Evolutionary conservation across 148 eudicot genomes (phyloP).

Genomic region (Selenicereus undatus): DNA sequence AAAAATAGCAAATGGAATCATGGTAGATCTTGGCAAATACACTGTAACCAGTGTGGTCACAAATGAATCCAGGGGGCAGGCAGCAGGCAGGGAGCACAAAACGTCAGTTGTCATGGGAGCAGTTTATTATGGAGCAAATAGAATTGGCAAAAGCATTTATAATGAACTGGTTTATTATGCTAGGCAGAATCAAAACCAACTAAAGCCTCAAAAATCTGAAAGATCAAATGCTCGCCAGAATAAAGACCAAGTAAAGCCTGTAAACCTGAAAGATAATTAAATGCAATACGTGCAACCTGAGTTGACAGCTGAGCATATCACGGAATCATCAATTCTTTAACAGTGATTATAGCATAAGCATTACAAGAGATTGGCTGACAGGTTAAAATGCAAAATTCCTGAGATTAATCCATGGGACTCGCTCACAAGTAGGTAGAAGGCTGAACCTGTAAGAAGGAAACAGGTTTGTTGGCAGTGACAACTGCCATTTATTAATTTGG

Average conservation of each 20-base stretch:
- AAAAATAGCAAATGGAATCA: background rate
- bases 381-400: background rate
- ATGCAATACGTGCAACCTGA: background rate
- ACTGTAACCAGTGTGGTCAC: background rate
- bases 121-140: background rate
- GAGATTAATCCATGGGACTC: background rate
- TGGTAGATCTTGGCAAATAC: background rate
- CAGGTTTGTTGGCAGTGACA: background rate
- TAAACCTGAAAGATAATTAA: background rate
- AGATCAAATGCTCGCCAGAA: too few species aligned
- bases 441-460: constrained; percentile 1
- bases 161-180: background rate
- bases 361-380: background rate
- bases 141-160: background rate
- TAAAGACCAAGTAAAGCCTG: too few species aligned
- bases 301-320: background rate
- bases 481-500: background rate
- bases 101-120: background rate
- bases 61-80: background rate
- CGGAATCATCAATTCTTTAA: background rate
- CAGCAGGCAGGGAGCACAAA: too few species aligned
- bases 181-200: background rate
- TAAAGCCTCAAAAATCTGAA: background rate
- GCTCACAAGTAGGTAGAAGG: background rate
- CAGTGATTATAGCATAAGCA: background rate